Evolutionary conservation across 495 filamentous ascomycete genomes (phyloP).

Genomic region (Podospora fimiseda): DNA sequence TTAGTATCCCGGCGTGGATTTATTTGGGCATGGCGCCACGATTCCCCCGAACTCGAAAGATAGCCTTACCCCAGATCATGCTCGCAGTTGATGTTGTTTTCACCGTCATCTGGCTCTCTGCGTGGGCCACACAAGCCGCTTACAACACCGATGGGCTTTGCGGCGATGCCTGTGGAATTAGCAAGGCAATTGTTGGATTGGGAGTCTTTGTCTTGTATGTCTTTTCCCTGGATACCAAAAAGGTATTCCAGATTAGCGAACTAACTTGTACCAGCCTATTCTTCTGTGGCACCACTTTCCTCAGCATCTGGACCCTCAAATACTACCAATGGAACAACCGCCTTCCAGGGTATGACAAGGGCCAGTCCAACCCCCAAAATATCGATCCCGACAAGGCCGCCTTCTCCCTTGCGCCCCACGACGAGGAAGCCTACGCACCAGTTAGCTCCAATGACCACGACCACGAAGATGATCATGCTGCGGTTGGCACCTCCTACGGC

Average conservation of each 20-base stretch:
- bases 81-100: conserved; percentile 67
- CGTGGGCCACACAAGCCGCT: conserved; percentile 67
- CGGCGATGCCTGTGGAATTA: conserved; percentile 57
- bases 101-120: conserved; percentile 76
- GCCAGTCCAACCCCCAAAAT: conserved; percentile 41
- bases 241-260: not conserved
- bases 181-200: conserved; percentile 70
- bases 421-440: conserved; percentile 47
- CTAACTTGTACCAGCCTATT: conserved; percentile 50
- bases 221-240: not conserved
- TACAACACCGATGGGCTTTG: conserved; percentile 50
- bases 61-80: conserved; percentile 79
- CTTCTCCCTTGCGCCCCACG: conserved; percentile 50
- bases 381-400: conserved; percentile 55
- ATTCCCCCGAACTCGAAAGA: conserved; percentile 71
- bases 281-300: conserved; percentile 62
- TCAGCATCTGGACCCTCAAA: conserved; percentile 71
- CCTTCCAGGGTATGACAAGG: conserved; percentile 58
- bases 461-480: conserved; percentile 20
- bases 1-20: conserved; percentile 73
- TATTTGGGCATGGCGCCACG: conserved; percentile 79
- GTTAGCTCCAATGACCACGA: conserved; percentile 41
- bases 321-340: conserved; percentile 73
- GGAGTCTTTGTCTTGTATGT: conserved; percentile 77
- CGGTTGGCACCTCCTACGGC: conserved; percentile 6